A percentile compares a stretch with the other conserved stretches of the same genome.
Conservation (phyloP, 2,329 filamentous ascomycete species). For the Aspergillus tubingensis region DNA sequence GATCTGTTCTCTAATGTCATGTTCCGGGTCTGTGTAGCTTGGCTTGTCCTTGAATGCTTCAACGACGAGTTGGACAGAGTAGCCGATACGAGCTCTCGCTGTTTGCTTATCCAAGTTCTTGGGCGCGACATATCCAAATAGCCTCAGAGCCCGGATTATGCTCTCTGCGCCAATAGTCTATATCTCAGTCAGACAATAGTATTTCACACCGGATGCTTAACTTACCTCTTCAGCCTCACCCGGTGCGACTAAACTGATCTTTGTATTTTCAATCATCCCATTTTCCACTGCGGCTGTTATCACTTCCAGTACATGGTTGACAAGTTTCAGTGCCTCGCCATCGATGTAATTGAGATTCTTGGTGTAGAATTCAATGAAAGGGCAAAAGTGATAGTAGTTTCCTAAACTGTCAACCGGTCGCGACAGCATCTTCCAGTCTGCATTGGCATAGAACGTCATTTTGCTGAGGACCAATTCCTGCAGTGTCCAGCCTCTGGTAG, state of each 20-base stretch:
- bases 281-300: neutral
- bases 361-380: conserved; percentile 25
- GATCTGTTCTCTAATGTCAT: neutral
- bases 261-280: neutral
- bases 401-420: conserved; percentile 34
- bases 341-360: neutral
- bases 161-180: neutral
- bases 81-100: neutral
- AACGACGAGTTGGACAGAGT: neutral
- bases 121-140: neutral
- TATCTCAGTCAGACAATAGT: neutral
- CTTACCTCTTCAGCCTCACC: neutral
- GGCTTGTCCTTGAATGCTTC: neutral
- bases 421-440: conserved; percentile 29
- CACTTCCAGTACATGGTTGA: neutral
- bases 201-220: no score
- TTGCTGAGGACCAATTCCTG: conserved; percentile 34
- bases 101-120: neutral
- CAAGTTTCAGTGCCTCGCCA: neutral
- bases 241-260: neutral
- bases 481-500: conserved; percentile 26
- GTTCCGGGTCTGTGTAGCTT: no score
- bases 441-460: conserved; percentile 39
- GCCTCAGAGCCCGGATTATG: neutral
- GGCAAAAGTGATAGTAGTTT: conserved; percentile 33